Conservation (phyloP, 495 filamentous ascomycete species). For the Cetradonia linearis region DNA sequence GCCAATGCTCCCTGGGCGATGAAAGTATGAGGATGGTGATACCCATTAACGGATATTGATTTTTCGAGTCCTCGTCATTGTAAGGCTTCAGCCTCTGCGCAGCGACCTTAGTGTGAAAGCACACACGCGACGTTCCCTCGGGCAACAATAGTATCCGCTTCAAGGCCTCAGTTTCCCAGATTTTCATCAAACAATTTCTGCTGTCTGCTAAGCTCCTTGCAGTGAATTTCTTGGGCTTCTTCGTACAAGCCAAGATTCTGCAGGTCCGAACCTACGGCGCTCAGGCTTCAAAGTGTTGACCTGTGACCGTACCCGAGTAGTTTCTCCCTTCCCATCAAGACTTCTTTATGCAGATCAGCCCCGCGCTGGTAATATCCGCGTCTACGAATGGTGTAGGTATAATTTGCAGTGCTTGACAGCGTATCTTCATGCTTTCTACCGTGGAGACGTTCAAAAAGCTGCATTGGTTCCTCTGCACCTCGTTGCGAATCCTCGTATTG, state of each 20-base stretch:
- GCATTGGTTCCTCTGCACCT: conserved; percentile 11
- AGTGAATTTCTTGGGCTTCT: conserved; percentile 25
- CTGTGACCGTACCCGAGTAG: conserved; percentile 27
- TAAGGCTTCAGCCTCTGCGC: conserved; percentile 9
- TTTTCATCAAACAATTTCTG: background rate
- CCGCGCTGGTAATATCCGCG: conserved; percentile 17
- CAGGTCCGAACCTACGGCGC: conserved; percentile 25
- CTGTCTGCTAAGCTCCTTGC: conserved; percentile 2
- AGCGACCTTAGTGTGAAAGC: background rate
- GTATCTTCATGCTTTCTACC: conserved; percentile 19
- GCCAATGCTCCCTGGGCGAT: conserved; percentile 8
- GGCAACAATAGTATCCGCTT: conserved; percentile 2
- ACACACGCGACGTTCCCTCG: conserved; percentile 9
- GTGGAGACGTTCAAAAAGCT: conserved; percentile 15
- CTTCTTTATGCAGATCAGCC: conserved; percentile 18
- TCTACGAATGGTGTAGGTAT: conserved; percentile 3
- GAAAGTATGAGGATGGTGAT: conserved; percentile 11
- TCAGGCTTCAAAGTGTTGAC: conserved; percentile 25
- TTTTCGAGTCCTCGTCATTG: conserved; percentile 2
- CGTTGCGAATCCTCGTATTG: conserved; percentile 20
- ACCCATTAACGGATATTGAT: background rate
- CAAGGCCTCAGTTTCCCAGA: background rate
- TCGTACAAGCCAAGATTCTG: conserved; percentile 6
- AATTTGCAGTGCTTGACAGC: conserved; percentile 9
- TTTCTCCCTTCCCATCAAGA: conserved; percentile 21